Evolutionary conservation across 2,329 filamentous ascomycete genomes (phyloP), one percentile per base, ranked within the genome.

Genomic region (Magnaporthiopsis incrustans): DNA sequence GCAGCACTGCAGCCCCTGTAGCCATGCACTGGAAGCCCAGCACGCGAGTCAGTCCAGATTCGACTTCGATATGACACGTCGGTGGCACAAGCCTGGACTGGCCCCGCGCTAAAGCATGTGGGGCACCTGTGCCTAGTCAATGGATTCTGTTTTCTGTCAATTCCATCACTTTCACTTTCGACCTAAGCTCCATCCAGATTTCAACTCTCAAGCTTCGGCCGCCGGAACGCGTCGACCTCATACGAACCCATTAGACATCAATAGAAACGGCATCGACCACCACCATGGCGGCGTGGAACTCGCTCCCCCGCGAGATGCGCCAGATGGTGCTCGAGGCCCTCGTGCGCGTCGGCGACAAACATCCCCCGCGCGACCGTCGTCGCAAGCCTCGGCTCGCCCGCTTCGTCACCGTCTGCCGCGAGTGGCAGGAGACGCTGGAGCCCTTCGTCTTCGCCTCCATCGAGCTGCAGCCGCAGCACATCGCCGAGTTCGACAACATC

Each of bases 371-470:
- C 26, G 22, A 32, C 25, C n/a, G 32, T 22, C 25, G 56, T 4
- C 30, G 38, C 6, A 63, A 63, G 32, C 53, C 44, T 3, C 18
- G 53, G 30, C 61, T 63, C 27, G 56, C 69, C 27, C 66, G 66
- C 58, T 70, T 70, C 56, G 70, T 71, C n/a, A 67, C 69, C 8
- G 71, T 73, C 35, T 70, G 69, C 63, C 60, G 61, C 44, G 67
- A 71, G 35, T 73, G 71, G 71, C 71, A 70, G 25, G 66, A 66
- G 3, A 64, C 67, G 44, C 66, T 72, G 44, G 71, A 73, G 64
- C 65, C 67, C 60, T 62, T 67, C 65, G 71, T 67, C 63, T 72
- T 73, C 64, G 62, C 59, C 18, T 63, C 64, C 10, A 65, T 73
- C 60, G 64, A 66, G 14, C 61, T 73, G 56, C 65, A 65, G 56